These are phyloP conservation scores for Stemphylium beticola DNA, from an alignment of 2,329 filamentous ascomycete genomes.

Conservation along the genomic window DNA sequence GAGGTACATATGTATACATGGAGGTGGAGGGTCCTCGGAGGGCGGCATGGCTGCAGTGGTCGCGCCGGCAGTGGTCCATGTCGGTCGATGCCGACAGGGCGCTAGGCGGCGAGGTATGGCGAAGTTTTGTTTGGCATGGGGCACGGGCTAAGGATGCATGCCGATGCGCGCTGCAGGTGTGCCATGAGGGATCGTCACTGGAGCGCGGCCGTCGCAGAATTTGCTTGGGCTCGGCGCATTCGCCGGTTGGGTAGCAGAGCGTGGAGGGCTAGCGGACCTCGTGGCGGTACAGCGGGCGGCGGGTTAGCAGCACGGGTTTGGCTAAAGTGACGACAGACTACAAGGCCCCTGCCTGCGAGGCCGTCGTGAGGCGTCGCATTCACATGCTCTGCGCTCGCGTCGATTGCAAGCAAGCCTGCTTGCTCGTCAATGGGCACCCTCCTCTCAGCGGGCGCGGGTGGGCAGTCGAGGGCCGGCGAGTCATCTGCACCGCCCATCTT, in stretches of 20 bases:
- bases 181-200: slow-evolving; percentile 19
- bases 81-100: not conserved
- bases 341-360: slow-evolving; percentile 3
- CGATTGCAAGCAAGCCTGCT: too few relatives aligned
- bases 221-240: slow-evolving; percentile 23
- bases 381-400: not conserved
- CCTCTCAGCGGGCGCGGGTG: not conserved
- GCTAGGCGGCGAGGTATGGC: slow-evolving; percentile 2
- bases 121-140: slow-evolving; percentile 2
- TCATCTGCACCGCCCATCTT: slow-evolving; percentile 17
- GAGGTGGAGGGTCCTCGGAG: not conserved
- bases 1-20: not conserved
- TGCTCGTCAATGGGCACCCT: too few relatives aligned
- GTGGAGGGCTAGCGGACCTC: slow-evolving; percentile 27
- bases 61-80: too few relatives aligned
- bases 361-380: not conserved
- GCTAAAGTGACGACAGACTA: slow-evolving; percentile 23
- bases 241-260: slow-evolving; percentile 30
- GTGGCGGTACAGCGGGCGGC: slow-evolving; percentile 38
- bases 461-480: slow-evolving; percentile 3
- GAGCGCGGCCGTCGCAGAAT: slow-evolving; percentile 3
- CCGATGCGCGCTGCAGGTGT: slow-evolving; percentile 13
- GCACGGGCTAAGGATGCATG: slow-evolving; percentile 7
- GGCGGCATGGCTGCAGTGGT: slow-evolving; percentile 1
- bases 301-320: slow-evolving; percentile 21